These are phyloP conservation scores for Syzygium aqueum DNA, from an alignment of 345 rosid species.

Conservation along the genomic window DNA sequence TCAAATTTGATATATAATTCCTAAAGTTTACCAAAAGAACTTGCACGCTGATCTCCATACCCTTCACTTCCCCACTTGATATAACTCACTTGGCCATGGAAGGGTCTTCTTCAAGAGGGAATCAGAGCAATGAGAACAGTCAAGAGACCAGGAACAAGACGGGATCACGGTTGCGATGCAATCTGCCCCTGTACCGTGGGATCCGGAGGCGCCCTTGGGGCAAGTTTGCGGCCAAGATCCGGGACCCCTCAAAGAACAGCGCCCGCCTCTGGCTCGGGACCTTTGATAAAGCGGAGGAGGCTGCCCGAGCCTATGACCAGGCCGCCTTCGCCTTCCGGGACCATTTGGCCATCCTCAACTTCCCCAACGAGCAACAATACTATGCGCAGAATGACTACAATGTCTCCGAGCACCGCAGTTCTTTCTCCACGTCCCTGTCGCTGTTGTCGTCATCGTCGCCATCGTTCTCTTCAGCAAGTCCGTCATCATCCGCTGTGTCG, in stretches of 20 bases:
- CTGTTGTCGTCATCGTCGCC: too few relatives aligned
- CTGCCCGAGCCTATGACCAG: too few relatives aligned
- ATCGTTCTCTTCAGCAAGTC: neutral
- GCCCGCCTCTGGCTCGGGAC: slow-evolving; percentile 67
- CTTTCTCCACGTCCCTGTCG: too few relatives aligned
- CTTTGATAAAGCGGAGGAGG: neutral
- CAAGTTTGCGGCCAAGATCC: neutral
- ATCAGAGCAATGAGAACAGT: neutral
- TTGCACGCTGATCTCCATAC: neutral
- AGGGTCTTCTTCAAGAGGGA: neutral
- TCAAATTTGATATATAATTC: neutral
- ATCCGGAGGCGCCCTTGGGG: neutral
- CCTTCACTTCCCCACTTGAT: neutral
- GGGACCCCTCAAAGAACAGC: slow-evolving; percentile 24
- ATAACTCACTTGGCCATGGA: neutral
- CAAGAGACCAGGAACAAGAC: neutral
- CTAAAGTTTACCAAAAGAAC: neutral
- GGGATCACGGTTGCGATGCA: neutral
- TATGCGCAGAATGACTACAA: too few relatives aligned
- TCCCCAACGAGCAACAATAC: too few relatives aligned
- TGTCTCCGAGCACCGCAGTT: too few relatives aligned
- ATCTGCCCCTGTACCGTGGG: neutral
- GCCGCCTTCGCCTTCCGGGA: too few relatives aligned
- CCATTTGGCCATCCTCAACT: too few relatives aligned
- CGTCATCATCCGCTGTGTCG: neutral